Percentiles rank a stretch among this genome's conserved stretches.
phyloP scores from a whole-genome alignment of 2,329 filamentous ascomycete genomes.

The Colletotrichum brevisporum region DNA sequence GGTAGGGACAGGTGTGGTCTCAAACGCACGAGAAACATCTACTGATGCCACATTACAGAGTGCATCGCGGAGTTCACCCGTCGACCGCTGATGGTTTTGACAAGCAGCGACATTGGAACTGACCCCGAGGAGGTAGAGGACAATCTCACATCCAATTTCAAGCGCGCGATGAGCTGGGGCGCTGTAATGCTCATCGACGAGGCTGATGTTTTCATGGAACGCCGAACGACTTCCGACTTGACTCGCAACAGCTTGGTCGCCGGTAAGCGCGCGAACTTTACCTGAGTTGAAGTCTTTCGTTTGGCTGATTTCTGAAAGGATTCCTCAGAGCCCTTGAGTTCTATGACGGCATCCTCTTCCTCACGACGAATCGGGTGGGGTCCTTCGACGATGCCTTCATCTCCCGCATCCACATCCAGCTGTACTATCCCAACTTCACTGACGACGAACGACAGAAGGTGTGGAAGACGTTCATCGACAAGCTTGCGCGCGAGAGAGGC shows the following conservation, averaged over 20 bases:
- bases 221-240: conserved; percentile 38
- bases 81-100: conserved; percentile 50
- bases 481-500: conserved; percentile 44
- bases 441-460: conserved; percentile 45
- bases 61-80: conserved; percentile 51
- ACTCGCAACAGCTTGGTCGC: conserved; percentile 36
- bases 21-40: background rate
- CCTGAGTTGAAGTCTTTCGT: background rate
- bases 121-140: conserved; percentile 35
- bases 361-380: conserved; percentile 48
- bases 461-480: conserved; percentile 48
- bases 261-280: conserved; percentile 32
- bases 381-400: conserved; percentile 51
- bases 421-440: conserved; percentile 47
- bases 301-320: conserved; percentile 30
- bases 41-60: conserved; percentile 43
- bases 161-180: conserved; percentile 45
- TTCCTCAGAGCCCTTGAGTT: conserved; percentile 49
- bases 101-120: conserved; percentile 45
- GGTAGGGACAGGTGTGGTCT: conserved; percentile 5
- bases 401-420: conserved; percentile 48
- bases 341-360: conserved; percentile 50
- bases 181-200: conserved; percentile 50
- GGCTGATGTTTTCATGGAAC: conserved; percentile 45
- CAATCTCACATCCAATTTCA: conserved; percentile 39